Evolutionary conservation across 805 yeast genomes (phyloP).

Genomic region (Lipomyces lipofer): DNA sequence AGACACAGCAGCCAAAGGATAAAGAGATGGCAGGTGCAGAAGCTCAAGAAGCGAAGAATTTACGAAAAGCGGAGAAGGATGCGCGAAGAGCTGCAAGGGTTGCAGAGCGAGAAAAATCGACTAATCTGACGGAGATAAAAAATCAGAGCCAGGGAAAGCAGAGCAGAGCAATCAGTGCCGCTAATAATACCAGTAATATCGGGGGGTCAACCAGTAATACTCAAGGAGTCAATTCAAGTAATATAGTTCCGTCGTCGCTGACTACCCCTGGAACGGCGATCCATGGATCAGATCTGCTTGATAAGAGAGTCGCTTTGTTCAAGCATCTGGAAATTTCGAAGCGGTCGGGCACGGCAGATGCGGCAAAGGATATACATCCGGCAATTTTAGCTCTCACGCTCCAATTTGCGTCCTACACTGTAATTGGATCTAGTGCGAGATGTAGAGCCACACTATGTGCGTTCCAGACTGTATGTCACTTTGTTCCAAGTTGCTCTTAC

Average conservation of each 20-base stretch:
- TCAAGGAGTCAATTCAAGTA: conserved; percentile 51
- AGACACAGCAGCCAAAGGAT: conserved; percentile 9
- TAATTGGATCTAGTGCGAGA: conserved; percentile 87
- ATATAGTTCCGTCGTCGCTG: conserved; percentile 42
- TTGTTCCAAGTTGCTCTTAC: neutral
- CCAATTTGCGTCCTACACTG: conserved; percentile 76
- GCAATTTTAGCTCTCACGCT: conserved; percentile 74
- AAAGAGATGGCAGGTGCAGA: neutral
- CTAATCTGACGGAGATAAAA: conserved; percentile 6
- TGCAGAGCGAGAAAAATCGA: conserved; percentile 41
- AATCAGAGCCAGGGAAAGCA: conserved; percentile 33
- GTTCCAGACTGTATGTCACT: conserved; percentile 52
- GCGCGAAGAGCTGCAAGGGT: conserved; percentile 90
- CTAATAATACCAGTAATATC: conserved; percentile 42
- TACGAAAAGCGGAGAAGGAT: conserved; percentile 85
- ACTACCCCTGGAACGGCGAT: conserved; percentile 13
- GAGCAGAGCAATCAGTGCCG: conserved; percentile 8
- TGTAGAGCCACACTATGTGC: conserved; percentile 82
- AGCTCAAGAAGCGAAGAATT: conserved; percentile 56
- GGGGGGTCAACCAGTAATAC: conserved; percentile 45
- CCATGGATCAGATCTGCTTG: conserved; percentile 21
- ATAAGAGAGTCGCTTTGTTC: conserved; percentile 38
- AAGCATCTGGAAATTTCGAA: conserved; percentile 42
- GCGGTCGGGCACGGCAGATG: conserved; percentile 49
- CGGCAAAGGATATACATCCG: conserved; percentile 80